These are phyloP conservation scores for Elsinoe arachidis DNA, from an alignment of 2,329 filamentous ascomycete genomes.

Conservation along the genomic window DNA sequence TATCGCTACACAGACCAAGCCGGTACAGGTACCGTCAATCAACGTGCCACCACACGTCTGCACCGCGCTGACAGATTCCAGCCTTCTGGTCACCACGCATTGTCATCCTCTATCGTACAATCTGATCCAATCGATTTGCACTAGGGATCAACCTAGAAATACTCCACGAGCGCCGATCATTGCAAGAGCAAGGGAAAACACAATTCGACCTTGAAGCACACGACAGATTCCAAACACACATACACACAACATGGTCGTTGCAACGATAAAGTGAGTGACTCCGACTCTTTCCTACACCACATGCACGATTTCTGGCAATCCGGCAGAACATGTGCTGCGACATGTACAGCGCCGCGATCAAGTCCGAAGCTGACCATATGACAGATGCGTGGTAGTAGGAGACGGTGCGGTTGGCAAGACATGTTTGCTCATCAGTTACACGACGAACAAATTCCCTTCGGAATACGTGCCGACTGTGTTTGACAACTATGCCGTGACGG, in stretches of 20 bases:
- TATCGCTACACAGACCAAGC: constrained; percentile 8
- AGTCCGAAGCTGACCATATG: constrained; percentile 8
- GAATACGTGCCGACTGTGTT: constrained; percentile 99
- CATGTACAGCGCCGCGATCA: background rate
- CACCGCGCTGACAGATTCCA: constrained; percentile 5
- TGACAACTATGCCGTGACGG: constrained; percentile 98
- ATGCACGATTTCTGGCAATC: background rate
- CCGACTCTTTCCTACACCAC: background rate
- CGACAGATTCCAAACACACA: background rate
- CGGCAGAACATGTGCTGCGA: constrained; percentile 4
- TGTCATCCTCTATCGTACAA: background rate
- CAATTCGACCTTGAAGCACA: background rate
- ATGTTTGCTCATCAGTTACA: constrained; percentile 97
- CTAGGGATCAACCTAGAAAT: background rate
- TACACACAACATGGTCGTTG: constrained; percentile 24
- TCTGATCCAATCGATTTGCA: background rate
- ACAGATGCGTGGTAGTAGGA: constrained; percentile 94
- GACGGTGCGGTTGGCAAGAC: constrained; percentile 99
- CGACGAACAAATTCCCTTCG: constrained; percentile 98
- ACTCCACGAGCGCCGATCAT: background rate
- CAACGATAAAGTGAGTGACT: constrained; percentile 26
- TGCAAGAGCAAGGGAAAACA: constrained; percentile 2
- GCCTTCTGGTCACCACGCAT: constrained; percentile 6
- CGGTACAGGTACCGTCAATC: constrained; percentile 9
- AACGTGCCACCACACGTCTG: constrained; percentile 8